phyloP scores from a whole-genome alignment of 768 basidiomycete genomes.

The Leucocoprinus leucothites region DNA sequence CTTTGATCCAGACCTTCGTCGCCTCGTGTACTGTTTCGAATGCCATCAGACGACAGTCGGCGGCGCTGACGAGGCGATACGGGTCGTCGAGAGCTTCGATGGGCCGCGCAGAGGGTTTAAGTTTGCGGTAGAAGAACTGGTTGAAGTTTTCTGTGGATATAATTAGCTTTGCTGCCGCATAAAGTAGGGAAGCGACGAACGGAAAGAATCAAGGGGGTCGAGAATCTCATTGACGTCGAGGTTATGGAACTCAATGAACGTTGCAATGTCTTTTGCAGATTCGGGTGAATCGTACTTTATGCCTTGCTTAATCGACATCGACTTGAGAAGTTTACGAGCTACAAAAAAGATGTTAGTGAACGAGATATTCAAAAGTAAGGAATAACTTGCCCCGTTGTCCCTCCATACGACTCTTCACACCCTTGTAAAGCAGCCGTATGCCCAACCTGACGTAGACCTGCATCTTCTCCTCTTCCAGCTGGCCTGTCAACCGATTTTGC shows the following conservation, averaged over 20 bases:
- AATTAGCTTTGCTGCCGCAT: neutral
- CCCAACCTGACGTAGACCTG: conserved; percentile 89
- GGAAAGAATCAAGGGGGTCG: conserved; percentile 81
- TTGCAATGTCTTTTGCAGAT: conserved; percentile 78
- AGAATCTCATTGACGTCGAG: conserved; percentile 80
- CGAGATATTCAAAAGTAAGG: neutral
- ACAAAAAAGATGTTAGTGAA: conserved; percentile 9
- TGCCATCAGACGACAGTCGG: conserved; percentile 95
- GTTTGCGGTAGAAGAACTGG: conserved; percentile 88
- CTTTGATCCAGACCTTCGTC: conserved; percentile 94
- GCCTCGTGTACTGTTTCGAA: conserved; percentile 87
- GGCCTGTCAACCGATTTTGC: conserved; percentile 88
- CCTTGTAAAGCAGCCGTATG: conserved; percentile 91
- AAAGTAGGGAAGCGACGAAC: conserved; percentile 37
- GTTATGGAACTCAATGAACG: conserved; percentile 88
- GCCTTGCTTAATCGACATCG: conserved; percentile 91
- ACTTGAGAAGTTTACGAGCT: conserved; percentile 84
- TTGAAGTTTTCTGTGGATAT: conserved; percentile 77
- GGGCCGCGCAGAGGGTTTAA: conserved; percentile 80
- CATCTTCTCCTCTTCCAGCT: conserved; percentile 98
- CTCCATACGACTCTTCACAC: conserved; percentile 86
- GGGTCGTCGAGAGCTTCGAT: conserved; percentile 72
- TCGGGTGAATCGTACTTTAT: conserved; percentile 86
- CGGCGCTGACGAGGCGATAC: conserved; percentile 77
- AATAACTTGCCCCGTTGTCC: conserved; percentile 66